phyloP scores from a whole-genome alignment of 768 basidiomycete species.

The Harrya chromipes region DNA sequence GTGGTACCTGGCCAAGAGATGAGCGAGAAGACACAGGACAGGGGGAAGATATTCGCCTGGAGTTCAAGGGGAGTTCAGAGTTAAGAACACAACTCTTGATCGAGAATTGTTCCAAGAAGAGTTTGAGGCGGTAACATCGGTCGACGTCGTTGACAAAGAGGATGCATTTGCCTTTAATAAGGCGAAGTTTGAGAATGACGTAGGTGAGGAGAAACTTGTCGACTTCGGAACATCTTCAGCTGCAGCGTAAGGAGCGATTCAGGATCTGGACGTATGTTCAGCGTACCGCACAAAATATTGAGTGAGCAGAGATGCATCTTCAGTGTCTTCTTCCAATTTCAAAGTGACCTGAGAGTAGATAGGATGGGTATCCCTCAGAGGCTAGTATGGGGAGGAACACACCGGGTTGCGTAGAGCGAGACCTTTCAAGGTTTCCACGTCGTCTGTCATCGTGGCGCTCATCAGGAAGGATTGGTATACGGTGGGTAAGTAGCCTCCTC shows the following conservation, averaged over 20 bases:
- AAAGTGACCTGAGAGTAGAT: constrained; percentile 63
- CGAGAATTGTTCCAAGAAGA: constrained; percentile 98
- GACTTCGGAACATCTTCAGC: constrained; percentile 75
- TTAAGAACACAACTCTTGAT: constrained; percentile 96
- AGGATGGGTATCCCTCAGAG: not conserved
- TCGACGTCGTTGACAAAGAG: constrained; percentile 97
- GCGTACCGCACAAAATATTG: constrained; percentile 80
- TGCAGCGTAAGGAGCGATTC: not conserved
- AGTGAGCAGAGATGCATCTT: constrained; percentile 73
- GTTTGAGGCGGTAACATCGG: constrained; percentile 89
- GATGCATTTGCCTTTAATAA: constrained; percentile 94
- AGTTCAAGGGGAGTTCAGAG: constrained; percentile 92
- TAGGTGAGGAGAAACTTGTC: constrained; percentile 98
- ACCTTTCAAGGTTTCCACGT: constrained; percentile 89
- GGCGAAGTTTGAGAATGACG: constrained; percentile 93
- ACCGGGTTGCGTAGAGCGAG: constrained; percentile 86
- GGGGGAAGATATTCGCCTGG: constrained; percentile 47
- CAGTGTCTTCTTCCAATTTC: constrained; percentile 83
- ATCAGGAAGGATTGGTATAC: constrained; percentile 92
- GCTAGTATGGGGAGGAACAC: constrained; percentile 25
- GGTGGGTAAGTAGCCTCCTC: constrained; percentile 69
- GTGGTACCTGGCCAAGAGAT: constrained; percentile 63
- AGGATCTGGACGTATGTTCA: not conserved
- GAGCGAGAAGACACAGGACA: not conserved
- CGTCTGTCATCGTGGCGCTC: constrained; percentile 97